These are phyloP conservation scores for Diophrys sp. DNA, from an alignment of 73 alveolate species.

Conservation along the genomic window DNA sequence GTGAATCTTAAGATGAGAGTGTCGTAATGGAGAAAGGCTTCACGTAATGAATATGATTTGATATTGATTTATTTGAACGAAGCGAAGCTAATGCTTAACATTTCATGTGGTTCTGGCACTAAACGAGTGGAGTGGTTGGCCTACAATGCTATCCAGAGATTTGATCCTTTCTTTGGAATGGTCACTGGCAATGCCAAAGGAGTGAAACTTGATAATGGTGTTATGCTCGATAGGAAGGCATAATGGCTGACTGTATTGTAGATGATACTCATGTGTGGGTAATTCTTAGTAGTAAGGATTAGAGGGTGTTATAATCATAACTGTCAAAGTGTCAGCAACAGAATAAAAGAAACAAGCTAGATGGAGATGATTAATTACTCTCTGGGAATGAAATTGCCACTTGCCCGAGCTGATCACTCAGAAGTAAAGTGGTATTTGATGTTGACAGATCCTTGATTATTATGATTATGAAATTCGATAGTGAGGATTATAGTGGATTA, in stretches of 20 bases:
- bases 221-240: constrained; percentile 38
- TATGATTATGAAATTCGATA: too few relatives aligned
- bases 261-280: constrained; percentile 59
- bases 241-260: constrained; percentile 26
- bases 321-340: neutral
- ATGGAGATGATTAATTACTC: too few relatives aligned
- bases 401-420: too few relatives aligned
- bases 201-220: constrained; percentile 55
- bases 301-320: neutral
- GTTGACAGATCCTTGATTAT: too few relatives aligned
- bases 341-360: too few relatives aligned
- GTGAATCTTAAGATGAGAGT: too few relatives aligned
- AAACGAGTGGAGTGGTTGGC: neutral
- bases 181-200: constrained; percentile 41
- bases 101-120: neutral
- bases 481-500: too few relatives aligned
- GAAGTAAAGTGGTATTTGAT: too few relatives aligned
- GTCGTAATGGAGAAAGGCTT: too few relatives aligned
- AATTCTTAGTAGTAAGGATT: constrained; percentile 26
- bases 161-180: neutral
- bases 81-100: neutral
- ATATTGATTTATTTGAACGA: too few relatives aligned
- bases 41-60: too few relatives aligned
- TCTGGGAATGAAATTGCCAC: too few relatives aligned
- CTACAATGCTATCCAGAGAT: neutral